phyloP scores from a whole-genome alignment of 2,329 filamentous ascomycete species.

The Fusarium pseudograminearum region DNA sequence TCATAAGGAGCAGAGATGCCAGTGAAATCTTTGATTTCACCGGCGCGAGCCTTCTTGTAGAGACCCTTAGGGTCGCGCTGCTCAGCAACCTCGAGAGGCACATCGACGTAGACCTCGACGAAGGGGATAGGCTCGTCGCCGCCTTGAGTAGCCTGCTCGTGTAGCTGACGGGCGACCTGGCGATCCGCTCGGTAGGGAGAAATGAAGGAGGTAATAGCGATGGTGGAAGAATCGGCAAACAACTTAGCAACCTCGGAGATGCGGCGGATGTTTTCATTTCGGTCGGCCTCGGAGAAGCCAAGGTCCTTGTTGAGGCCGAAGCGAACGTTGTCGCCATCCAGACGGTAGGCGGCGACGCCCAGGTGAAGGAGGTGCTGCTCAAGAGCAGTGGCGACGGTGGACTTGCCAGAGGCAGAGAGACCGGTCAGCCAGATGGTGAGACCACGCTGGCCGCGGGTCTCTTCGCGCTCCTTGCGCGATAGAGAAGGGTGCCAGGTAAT shows the following conservation, averaged over 20 bases:
- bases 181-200: slow-evolving; percentile 92
- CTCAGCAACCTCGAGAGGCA: slow-evolving; percentile 92
- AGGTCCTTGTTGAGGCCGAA: slow-evolving; percentile 99
- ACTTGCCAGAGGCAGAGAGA: slow-evolving; percentile 95
- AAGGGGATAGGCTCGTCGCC: slow-evolving; percentile 82
- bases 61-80: slow-evolving; percentile 96
- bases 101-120: slow-evolving; percentile 93
- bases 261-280: slow-evolving; percentile 97
- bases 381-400: slow-evolving; percentile 94
- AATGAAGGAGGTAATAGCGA: slow-evolving; percentile 97
- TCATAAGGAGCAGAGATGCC: slow-evolving; percentile 97
- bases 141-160: slow-evolving; percentile 66
- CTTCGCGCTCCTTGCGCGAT: slow-evolving; percentile 80
- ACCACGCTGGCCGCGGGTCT: slow-evolving; percentile 83
- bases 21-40: slow-evolving; percentile 97
- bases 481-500: slow-evolving; percentile 91
- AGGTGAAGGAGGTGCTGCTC: slow-evolving; percentile 96
- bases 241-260: slow-evolving; percentile 98
- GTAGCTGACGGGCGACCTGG: slow-evolving; percentile 82
- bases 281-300: slow-evolving; percentile 91
- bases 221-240: slow-evolving; percentile 88
- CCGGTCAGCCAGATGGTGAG: slow-evolving; percentile 99
- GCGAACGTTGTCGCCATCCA: slow-evolving; percentile 98
- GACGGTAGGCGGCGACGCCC: slow-evolving; percentile 85
- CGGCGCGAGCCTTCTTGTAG: slow-evolving; percentile 95